Percentiles rank a stretch among this genome's conserved stretches.
phyloP scores from a whole-genome alignment of 228 moss, liverwort and hornwort species.

The Sphagnum fallax region DNA sequence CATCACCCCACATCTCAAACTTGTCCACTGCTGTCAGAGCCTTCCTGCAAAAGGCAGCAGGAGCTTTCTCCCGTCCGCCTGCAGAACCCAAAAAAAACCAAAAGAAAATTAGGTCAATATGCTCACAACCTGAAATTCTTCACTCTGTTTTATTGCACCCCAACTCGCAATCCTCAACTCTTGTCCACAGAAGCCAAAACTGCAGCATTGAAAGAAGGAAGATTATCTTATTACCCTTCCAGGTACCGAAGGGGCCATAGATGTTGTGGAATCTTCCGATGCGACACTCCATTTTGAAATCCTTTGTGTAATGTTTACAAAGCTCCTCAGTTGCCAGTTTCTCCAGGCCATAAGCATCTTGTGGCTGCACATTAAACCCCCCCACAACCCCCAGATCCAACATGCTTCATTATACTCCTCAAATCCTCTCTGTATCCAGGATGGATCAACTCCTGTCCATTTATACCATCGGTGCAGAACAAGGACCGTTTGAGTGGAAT shows the following conservation, averaged over 20 bases:
- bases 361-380: slow-evolving; percentile 42
- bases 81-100: not conserved
- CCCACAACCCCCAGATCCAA: too few species aligned
- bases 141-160: too few species aligned
- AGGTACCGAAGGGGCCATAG: slow-evolving; percentile 92
- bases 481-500: too few species aligned
- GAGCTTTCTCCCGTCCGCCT: slow-evolving; percentile 95
- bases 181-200: too few species aligned
- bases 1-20: slow-evolving; percentile 97
- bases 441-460: too few species aligned
- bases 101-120: not conserved
- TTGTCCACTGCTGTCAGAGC: slow-evolving; percentile 63
- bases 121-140: not conserved
- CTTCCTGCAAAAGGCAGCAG: slow-evolving; percentile 86
- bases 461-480: too few species aligned
- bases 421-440: too few species aligned
- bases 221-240: slow-evolving; percentile 55
- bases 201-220: too few species aligned
- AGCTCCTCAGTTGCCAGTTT: slow-evolving; percentile 85
- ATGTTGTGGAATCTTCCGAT: slow-evolving; percentile 95
- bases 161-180: too few species aligned
- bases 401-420: too few species aligned
- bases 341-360: slow-evolving; percentile 91
- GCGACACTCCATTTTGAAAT: slow-evolving; percentile 87
- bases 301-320: slow-evolving; percentile 97